Conservation (phyloP, 192 early-diverging fungal species). For the Pilaira anomala region DNA sequence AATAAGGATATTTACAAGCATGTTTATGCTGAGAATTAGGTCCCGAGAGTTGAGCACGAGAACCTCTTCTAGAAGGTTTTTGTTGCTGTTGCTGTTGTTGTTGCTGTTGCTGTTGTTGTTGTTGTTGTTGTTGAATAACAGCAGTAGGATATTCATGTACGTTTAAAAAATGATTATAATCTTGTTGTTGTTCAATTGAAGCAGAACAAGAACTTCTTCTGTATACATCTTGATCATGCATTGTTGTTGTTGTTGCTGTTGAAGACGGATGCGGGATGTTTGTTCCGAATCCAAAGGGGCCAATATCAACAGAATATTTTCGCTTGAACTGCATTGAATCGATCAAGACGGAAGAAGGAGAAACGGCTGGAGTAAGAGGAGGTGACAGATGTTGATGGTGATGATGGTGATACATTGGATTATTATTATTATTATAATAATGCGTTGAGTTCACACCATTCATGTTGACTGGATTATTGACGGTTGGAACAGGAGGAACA, state of each 20-base stretch:
- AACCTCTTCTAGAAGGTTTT: slow-evolving; percentile 3
- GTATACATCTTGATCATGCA: slow-evolving; percentile 22
- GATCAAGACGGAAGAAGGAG: slow-evolving; percentile 29
- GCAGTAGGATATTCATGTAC: slow-evolving; percentile 5
- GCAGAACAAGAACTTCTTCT: slow-evolving; percentile 34
- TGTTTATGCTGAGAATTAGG: slow-evolving; percentile 37
- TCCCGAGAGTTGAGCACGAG: slow-evolving; percentile 18
- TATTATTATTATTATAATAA: background rate
- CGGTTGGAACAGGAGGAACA: slow-evolving; percentile 12
- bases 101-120: slow-evolving; percentile 1
- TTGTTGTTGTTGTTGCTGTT: too few relatives aligned
- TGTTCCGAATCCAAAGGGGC: slow-evolving; percentile 29
- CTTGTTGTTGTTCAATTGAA: slow-evolving; percentile 9
- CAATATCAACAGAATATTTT: slow-evolving; percentile 35
- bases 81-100: slow-evolving; percentile 2
- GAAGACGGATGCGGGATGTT: slow-evolving; percentile 20
- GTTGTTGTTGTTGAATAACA: background rate
- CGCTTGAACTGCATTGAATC: slow-evolving; percentile 33
- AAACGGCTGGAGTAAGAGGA: slow-evolving; percentile 36
- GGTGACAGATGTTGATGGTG: slow-evolving; percentile 29
- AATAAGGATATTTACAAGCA: slow-evolving; percentile 43
- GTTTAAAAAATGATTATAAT: slow-evolving; percentile 23
- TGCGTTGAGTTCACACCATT: background rate
- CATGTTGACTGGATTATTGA: slow-evolving; percentile 7
- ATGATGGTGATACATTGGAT: background rate